Evolutionary conservation across 2,329 filamentous ascomycete genomes (phyloP).

Genomic region (Didymella pomorum): DNA sequence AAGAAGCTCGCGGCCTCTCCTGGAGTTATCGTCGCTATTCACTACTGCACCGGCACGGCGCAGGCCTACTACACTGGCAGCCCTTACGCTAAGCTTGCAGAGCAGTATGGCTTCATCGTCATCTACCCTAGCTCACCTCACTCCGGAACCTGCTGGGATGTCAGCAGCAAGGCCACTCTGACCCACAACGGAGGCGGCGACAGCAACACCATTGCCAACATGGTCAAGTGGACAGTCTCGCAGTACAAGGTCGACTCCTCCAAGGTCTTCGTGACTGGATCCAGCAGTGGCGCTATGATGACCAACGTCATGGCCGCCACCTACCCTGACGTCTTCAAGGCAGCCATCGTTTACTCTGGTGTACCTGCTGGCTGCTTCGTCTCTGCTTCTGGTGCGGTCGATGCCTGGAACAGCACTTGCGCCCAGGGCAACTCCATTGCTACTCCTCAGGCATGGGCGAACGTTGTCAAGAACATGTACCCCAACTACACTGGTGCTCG

Average conservation of each 20-base stretch:
- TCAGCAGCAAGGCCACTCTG: conserved; percentile 62
- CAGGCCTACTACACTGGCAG: conserved; percentile 58
- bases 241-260: conserved; percentile 61
- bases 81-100: conserved; percentile 63
- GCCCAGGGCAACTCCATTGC: conserved; percentile 57
- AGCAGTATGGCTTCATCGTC: conserved; percentile 66
- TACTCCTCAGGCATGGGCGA: conserved; percentile 59
- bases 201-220: conserved; percentile 65
- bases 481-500: conserved; percentile 59
- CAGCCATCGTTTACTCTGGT: conserved; percentile 61
- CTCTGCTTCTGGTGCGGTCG: conserved; percentile 52
- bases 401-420: conserved; percentile 63
- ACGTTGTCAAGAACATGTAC: conserved; percentile 59
- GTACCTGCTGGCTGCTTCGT: conserved; percentile 65
- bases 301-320: conserved; percentile 61
- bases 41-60: conserved; percentile 66
- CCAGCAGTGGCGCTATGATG: conserved; percentile 65
- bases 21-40: conserved; percentile 62
- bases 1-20: conserved; percentile 56
- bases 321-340: conserved; percentile 64
- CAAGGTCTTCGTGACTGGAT: conserved; percentile 64
- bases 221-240: conserved; percentile 63
- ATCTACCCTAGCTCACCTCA: conserved; percentile 65
- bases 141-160: conserved; percentile 66
- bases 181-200: conserved; percentile 66